Evolutionary conservation across 441 rosid genomes (phyloP).

Genomic region (Capsella rubella): DNA sequence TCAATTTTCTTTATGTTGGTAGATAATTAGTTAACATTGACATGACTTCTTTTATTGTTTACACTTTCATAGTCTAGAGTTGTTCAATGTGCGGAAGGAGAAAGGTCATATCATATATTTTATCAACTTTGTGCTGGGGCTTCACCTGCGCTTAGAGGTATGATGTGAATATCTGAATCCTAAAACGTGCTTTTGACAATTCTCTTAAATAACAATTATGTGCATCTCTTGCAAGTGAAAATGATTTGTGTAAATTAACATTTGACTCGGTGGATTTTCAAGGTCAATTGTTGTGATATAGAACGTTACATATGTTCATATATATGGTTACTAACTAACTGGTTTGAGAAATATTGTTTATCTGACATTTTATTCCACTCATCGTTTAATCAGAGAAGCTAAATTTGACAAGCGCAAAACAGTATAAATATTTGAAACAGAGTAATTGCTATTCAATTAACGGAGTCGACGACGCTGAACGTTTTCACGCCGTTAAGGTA

Average conservation of each 20-base stretch:
- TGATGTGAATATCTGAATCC: constrained; percentile 13
- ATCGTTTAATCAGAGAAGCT: constrained; percentile 72
- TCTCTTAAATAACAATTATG: neutral
- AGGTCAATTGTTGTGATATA: constrained; percentile 19
- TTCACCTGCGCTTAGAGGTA: constrained; percentile 80
- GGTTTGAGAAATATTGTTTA: constrained; percentile 27
- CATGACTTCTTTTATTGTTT: constrained; percentile 33
- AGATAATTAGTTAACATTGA: constrained; percentile 24
- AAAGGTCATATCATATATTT: constrained; percentile 99
- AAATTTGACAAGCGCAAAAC: constrained; percentile 75
- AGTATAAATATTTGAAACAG: constrained; percentile 86
- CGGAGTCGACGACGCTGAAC: constrained; percentile 90
- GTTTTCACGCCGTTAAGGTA: constrained; percentile 74
- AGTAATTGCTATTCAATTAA: constrained; percentile 80
- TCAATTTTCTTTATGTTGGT: constrained; percentile 19
- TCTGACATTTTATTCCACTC: constrained; percentile 34
- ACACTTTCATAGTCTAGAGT: constrained; percentile 88
- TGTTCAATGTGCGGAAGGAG: constrained; percentile 95
- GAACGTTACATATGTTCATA: constrained; percentile 10
- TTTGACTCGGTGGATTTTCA: neutral
- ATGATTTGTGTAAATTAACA: neutral
- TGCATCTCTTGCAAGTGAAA: constrained; percentile 12
- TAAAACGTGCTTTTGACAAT: neutral
- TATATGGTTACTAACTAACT: constrained; percentile 23
- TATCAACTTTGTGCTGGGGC: constrained; percentile 99